phyloP scores from a whole-genome alignment of 164 flowering plant species.

The Stephania yunnanensis region DNA sequence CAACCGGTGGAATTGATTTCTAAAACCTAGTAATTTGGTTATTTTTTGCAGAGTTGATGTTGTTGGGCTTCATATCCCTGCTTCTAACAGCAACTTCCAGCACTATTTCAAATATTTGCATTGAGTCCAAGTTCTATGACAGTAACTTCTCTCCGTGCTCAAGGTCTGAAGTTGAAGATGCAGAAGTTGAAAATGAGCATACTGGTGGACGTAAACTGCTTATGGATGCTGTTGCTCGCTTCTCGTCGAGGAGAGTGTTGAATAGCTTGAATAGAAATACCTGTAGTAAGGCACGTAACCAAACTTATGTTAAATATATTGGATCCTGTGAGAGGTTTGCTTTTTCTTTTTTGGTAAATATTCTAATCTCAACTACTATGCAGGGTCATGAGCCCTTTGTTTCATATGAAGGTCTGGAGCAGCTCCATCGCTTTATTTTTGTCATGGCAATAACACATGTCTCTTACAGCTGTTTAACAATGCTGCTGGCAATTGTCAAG shows the following conservation, averaged over 20 bases:
- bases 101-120: constrained; percentile 80
- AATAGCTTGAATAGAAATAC: constrained; percentile 41
- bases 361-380: constrained; percentile 6
- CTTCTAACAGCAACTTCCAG: constrained; percentile 94
- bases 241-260: constrained; percentile 51
- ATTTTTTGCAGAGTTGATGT: constrained; percentile 79
- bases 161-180: constrained; percentile 48
- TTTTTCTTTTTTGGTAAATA: not conserved
- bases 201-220: constrained; percentile 50
- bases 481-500: constrained; percentile 95
- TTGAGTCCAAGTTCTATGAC: constrained; percentile 73
- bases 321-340: not conserved
- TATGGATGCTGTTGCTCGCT: constrained; percentile 32
- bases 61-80: constrained; percentile 94
- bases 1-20: not conserved
- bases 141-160: constrained; percentile 76
- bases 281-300: constrained; percentile 63
- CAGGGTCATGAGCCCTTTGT: constrained; percentile 97
- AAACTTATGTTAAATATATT: not conserved
- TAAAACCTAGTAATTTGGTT: constrained; percentile 12
- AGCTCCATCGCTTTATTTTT: constrained; percentile 94
- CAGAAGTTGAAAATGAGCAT: constrained; percentile 32
- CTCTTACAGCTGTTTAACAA: constrained; percentile 93
- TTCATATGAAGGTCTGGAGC: constrained; percentile 96
- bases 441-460: constrained; percentile 97